phyloP scores from a whole-genome alignment of 257 asterid species.

The Handroanthus guayacan region DNA sequence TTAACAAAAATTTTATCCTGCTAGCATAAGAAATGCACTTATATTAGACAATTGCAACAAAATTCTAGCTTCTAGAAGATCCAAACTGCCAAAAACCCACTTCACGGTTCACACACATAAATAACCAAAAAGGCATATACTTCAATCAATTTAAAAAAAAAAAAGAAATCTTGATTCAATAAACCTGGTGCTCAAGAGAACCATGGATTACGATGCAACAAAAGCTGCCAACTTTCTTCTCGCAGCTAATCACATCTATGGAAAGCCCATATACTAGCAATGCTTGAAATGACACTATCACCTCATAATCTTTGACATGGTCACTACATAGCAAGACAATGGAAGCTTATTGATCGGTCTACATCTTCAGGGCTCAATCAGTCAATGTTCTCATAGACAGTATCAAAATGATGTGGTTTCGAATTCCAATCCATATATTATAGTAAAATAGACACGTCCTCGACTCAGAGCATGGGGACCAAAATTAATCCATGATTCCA shows the following conservation, averaged over 20 bases:
- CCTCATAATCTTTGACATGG: conserved; percentile 41
- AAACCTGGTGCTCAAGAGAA: conserved; percentile 74
- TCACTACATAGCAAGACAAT: too few relatives aligned
- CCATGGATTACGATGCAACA: conserved; percentile 88
- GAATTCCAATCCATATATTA: too few relatives aligned
- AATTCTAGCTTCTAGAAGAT: neutral
- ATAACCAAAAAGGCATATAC: neutral
- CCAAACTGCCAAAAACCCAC: neutral
- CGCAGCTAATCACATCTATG: conserved; percentile 94
- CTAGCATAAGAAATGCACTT: neutral
- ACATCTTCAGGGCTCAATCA: too few relatives aligned
- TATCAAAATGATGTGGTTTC: too few relatives aligned
- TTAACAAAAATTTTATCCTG: neutral
- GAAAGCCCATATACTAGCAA: conserved; percentile 82
- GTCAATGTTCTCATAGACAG: too few relatives aligned
- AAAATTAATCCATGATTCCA: too few relatives aligned
- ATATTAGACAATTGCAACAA: neutral
- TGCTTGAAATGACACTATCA: conserved; percentile 97
- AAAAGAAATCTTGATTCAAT: neutral
- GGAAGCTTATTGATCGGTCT: too few relatives aligned
- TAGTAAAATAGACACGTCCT: too few relatives aligned
- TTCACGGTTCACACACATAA: neutral
- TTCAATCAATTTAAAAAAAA: neutral
- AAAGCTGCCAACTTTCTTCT: conserved; percentile 84
- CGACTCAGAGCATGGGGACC: too few relatives aligned